Conservation (phyloP, 371 early-diverging fungal genomes). For the Mycotypha africana region DNA sequence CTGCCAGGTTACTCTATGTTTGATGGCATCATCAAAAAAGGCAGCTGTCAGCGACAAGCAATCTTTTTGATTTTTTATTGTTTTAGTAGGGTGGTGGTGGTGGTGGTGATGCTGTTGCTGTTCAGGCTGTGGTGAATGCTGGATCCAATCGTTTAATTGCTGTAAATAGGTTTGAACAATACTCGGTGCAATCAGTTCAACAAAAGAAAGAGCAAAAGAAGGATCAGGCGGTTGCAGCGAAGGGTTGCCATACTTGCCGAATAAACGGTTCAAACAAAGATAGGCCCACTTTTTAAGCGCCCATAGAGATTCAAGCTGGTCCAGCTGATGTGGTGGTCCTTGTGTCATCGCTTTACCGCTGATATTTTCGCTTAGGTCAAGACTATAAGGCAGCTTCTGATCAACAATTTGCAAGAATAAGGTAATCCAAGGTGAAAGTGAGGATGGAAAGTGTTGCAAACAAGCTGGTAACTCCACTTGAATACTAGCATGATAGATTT, state of each 20-base stretch:
- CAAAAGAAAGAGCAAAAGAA: conserved; percentile 74
- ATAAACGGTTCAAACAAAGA: conserved; percentile 75
- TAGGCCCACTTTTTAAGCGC: conserved; percentile 94
- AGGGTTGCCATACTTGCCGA: conserved; percentile 75
- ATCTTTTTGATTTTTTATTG: conserved; percentile 57
- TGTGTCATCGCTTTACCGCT: no score
- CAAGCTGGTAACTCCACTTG: conserved; percentile 63
- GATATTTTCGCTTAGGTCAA: no score
- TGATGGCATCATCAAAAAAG: conserved; percentile 66
- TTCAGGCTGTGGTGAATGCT: no score
- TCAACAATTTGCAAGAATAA: conserved; percentile 76
- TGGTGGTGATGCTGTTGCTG: no score
- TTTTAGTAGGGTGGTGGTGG: no score
- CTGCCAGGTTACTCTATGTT: conserved; percentile 83
- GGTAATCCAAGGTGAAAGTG: conserved; percentile 82
- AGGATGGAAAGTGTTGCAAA: conserved; percentile 60
- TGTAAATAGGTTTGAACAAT: conserved; percentile 74
- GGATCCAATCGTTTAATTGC: conserved; percentile 70
- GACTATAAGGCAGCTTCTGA: conserved; percentile 52
- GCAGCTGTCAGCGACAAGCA: conserved; percentile 46
- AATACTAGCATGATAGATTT: conserved; percentile 72
- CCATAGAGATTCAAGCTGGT: conserved; percentile 76
- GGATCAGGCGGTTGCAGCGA: conserved; percentile 52
- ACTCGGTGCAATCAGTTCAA: conserved; percentile 79
- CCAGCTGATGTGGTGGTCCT: no score